Evolutionary conservation across 805 yeast genomes (phyloP).

Genomic region (Hanseniaspora valbyensis): DNA sequence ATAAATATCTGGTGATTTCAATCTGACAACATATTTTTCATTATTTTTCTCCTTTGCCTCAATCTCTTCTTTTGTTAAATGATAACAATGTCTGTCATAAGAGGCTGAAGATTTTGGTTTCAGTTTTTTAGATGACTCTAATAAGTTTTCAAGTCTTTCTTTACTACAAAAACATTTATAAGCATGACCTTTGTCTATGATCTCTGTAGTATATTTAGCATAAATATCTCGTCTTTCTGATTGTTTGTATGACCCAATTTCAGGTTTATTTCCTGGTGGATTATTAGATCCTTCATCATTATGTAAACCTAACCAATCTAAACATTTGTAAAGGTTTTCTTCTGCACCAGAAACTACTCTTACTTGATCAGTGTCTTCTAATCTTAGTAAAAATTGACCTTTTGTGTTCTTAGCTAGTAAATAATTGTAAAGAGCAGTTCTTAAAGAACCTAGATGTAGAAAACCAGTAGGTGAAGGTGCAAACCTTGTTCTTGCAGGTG

Average conservation of each 20-base stretch:
- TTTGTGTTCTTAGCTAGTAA: conserved; percentile 65
- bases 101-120: conserved; percentile 87
- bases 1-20: conserved; percentile 63
- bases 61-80: conserved; percentile 35
- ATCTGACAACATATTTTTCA: conserved; percentile 49
- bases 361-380: conserved; percentile 88
- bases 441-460: conserved; percentile 81
- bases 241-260: conserved; percentile 69
- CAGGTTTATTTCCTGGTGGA: conserved; percentile 35
- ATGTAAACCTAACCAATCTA: conserved; percentile 63
- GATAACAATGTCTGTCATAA: conserved; percentile 73
- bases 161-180: conserved; percentile 81
- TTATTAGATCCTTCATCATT: conserved; percentile 58
- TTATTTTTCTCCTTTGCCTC: conserved; percentile 28
- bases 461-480: conserved; percentile 98
- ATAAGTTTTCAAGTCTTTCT: conserved; percentile 55
- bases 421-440: conserved; percentile 89
- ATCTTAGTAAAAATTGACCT: conserved; percentile 68
- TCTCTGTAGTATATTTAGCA: conserved; percentile 40
- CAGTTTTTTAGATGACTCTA: conserved; percentile 61
- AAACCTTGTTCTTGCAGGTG: conserved; percentile 75
- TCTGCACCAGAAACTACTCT: conserved; percentile 77
- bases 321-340: conserved; percentile 57
- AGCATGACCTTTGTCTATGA: conserved; percentile 60
- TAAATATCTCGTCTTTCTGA: conserved; percentile 67